phyloP scores from a whole-genome alignment of 352 stramenopile genomes.

The Phytophthora multivora region DNA sequence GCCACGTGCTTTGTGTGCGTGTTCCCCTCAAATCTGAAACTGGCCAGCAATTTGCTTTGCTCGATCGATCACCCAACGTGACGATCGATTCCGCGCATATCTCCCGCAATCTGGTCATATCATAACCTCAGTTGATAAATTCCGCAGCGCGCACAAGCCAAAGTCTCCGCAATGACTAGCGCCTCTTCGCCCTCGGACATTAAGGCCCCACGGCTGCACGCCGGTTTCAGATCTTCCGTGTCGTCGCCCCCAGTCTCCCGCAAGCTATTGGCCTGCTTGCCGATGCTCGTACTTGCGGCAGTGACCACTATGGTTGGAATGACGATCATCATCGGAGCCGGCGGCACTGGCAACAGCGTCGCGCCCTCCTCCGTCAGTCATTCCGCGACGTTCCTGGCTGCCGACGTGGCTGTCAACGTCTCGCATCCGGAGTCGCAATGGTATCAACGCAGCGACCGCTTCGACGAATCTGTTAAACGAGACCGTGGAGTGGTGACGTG shows the following conservation, averaged over 20 bases:
- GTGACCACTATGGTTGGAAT: slow-evolving; percentile 26
- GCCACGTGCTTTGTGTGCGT: slow-evolving; percentile 14
- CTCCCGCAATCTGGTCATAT: slow-evolving; percentile 1
- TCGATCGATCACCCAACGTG: slow-evolving; percentile 4
- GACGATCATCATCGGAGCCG: slow-evolving; percentile 17
- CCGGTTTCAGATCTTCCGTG: slow-evolving; percentile 2
- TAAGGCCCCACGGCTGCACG: slow-evolving; percentile 11
- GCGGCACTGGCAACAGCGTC: slow-evolving; percentile 11
- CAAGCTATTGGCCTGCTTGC: slow-evolving; percentile 22
- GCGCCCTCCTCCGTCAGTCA: slow-evolving; percentile 4
- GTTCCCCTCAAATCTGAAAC: slow-evolving; percentile 11
- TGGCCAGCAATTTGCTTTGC: not conserved
- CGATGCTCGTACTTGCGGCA: slow-evolving; percentile 16
- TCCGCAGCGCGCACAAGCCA: not conserved
- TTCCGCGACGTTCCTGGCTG: slow-evolving; percentile 23
- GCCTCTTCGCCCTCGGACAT: slow-evolving; percentile 8
- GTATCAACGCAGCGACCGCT: slow-evolving; percentile 30
- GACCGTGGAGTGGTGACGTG: slow-evolving; percentile 42
- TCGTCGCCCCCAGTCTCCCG: slow-evolving; percentile 6
- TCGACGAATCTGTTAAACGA: slow-evolving; percentile 30
- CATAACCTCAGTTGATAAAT: slow-evolving; percentile 9
- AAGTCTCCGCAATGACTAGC: slow-evolving; percentile 5
- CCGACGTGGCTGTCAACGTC: slow-evolving; percentile 7
- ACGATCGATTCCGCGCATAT: slow-evolving; percentile 20
- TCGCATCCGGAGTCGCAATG: slow-evolving; percentile 21